Base-by-base conservation (phyloP, 495 filamentous ascomycete species). In the Thermochaetoides thermophila region DNA sequence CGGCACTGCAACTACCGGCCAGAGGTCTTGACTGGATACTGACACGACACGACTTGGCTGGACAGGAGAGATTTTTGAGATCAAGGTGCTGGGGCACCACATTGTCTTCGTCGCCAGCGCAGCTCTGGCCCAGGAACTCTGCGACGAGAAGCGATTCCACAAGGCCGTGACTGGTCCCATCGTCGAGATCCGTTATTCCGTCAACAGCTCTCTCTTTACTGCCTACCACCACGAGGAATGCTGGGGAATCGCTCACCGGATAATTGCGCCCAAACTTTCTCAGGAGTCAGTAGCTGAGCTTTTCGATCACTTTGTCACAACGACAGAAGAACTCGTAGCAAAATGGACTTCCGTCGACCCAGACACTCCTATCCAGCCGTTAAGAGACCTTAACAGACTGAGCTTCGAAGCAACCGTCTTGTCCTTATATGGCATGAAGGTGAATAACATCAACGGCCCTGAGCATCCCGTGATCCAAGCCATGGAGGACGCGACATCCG, bases 221-320 rank as follows among this genome's bases (percentile, higher is more conserved):
- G 80, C 78, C 5, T 65, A 66, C 39, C 48, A 69, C 17, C 56
- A 67, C 13, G 78, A 81, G 40, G 54, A 64, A 34, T 73, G 70
- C 38, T 85, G 79, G 80, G 69, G 57, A 2, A 53, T 81, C 27
- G 74, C 74, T 5, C 81, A 87, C 44, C 69, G 81, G n/a, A 65
- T 81, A 46, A 44, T 70, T n/a, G 64, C 68, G 25, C 79, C 79
- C 7, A 71, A 65, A 4, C 78, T 89, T 38, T 67, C 73, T 0
- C 69, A 78, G 0, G 38, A 74, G 7, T 48, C 62, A n/a, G 65
- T 84, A 38, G 59, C 61, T 28, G 50, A 39, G 8, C 75, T 73
- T 61, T 81, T 78, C 43, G 58, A 60, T 45, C 74, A 76, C 32
- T 74, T 84, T 66, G 60, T 74, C 24, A 71, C 76, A 41, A 70